Evolutionary conservation across 768 basidiomycete genomes (phyloP).

Genomic region (Leccinum disarticulatum): DNA sequence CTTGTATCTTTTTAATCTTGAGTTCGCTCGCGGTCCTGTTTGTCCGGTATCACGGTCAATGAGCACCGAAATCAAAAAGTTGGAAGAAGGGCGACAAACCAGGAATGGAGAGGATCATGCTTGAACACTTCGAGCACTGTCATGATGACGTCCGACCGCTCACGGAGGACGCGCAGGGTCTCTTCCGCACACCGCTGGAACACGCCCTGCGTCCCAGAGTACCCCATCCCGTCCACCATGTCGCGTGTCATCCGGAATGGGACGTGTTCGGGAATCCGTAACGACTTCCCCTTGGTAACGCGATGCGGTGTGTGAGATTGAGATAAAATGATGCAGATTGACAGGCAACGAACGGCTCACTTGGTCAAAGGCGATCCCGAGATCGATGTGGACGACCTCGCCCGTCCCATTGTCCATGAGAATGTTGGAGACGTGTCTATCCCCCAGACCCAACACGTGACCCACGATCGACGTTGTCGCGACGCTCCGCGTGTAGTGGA

Average conservation of each 20-base stretch:
- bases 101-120: constrained; percentile 91
- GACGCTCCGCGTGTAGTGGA: constrained; percentile 89
- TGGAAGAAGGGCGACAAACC: constrained; percentile 48
- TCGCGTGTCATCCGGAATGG: constrained; percentile 95
- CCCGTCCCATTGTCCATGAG: constrained; percentile 80
- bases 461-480: constrained; percentile 95
- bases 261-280: constrained; percentile 81
- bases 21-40: constrained; percentile 75
- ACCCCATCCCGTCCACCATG: constrained; percentile 92
- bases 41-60: neutral
- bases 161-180: constrained; percentile 86
- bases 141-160: constrained; percentile 83
- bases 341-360: constrained; percentile 40
- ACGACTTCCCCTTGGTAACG: constrained; percentile 65
- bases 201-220: constrained; percentile 86
- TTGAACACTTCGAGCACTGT: constrained; percentile 97
- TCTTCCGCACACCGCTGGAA: constrained; percentile 96
- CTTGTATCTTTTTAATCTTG: constrained; percentile 67
- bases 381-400: constrained; percentile 92
- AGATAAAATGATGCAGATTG: neutral
- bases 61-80: neutral
- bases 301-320: neutral
- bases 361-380: constrained; percentile 96
- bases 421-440: constrained; percentile 91
- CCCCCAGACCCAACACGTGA: constrained; percentile 88